Evolutionary conservation across 1,284 basidiomycete species (phyloP), one percentile per base, ranked within the genome.

Genomic region (Ceratobasidium sp.): DNA sequence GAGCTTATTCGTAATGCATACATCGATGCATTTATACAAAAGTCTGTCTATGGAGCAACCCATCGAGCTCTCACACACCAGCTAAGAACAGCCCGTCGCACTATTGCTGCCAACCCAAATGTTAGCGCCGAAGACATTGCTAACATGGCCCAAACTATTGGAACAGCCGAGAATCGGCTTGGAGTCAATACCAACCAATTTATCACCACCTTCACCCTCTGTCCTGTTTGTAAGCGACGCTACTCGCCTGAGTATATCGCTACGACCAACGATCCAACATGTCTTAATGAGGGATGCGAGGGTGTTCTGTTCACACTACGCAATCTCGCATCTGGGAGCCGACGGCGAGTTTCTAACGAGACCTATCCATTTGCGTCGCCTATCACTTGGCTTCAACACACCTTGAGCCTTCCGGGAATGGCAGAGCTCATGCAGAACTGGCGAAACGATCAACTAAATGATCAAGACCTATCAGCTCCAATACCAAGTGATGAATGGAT

Each of bases 11-110:
- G 66, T 9, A 69, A 69, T 27, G 66, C 54, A 56, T 56, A 69
- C 48, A 69, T 69, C 22, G 54, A 71, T 37, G 68, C 56, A 2
- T 48, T 71, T 24, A 29, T 71, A 13, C 68, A 71, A 22, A 71
- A 71, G 41, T 31, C 39, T 9, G 4, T 71, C 0, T 71, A 59
- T 37, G 56, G 68, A 4, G 54, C 68, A 9, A 71, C 54, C 2
- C 68, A 71, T n/a, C 41, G 56, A 16, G 68, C 68, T n/a, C 37
- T 71, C 0, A 69, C 11, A 13, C 53, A 69, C 11, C 66, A 69
- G 41, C 66, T 69, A 8, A 58, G 34, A 27, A 39, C 53, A 29
- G 34, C 66, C 9, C 37, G 53, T 1, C 53, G 66, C 0, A 41
- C 37, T 14, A 24, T 53, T 27, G 13, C 51, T 9, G 34, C 39